Percentiles rank a stretch among this genome's conserved stretches.
Conservation (phyloP, 2,329 filamentous ascomycete species). For the Helminthosporium solani region DNA sequence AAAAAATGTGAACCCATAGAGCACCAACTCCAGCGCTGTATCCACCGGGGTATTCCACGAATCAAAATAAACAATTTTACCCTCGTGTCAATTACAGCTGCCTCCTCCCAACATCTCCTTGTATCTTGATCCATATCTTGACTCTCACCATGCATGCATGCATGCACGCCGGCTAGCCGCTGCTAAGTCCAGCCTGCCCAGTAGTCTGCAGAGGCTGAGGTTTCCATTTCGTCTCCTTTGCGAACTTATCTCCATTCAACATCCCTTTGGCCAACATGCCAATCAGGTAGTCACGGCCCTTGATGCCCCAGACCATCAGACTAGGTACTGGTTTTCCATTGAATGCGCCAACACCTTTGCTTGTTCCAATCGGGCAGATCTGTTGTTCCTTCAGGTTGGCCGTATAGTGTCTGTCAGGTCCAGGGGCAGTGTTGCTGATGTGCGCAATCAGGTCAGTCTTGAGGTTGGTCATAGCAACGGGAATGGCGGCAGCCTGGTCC, state of each 20-base stretch:
- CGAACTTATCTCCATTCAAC: conserved; percentile 33
- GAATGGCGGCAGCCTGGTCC: conserved; percentile 44
- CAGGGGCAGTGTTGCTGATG: conserved; percentile 24
- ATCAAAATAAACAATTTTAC: no score
- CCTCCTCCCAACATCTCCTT: no score
- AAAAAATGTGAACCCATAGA: no score
- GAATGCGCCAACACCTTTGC: conserved; percentile 41
- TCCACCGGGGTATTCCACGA: neutral
- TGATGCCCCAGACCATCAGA: conserved; percentile 46
- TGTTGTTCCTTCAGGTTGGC: conserved; percentile 37
- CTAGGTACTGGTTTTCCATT: conserved; percentile 43
- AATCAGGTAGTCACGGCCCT: conserved; percentile 47
- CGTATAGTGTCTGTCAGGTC: conserved; percentile 35
- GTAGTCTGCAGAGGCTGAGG: conserved; percentile 21
- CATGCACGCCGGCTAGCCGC: no score
- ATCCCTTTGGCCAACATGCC: conserved; percentile 25
- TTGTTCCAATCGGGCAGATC: conserved; percentile 38
- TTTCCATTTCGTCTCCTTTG: conserved; percentile 41
- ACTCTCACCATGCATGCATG: no score
- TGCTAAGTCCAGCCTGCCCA: conserved; percentile 21
- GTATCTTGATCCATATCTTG: no score
- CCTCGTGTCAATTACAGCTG: no score
- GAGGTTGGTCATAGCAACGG: conserved; percentile 49
- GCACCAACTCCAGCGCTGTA: neutral
- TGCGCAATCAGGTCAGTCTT: conserved; percentile 47